Evolutionary conservation across 2,329 filamentous ascomycete genomes (phyloP), one percentile per base, ranked within the genome.

Genomic region (Beauveria sp.): DNA sequence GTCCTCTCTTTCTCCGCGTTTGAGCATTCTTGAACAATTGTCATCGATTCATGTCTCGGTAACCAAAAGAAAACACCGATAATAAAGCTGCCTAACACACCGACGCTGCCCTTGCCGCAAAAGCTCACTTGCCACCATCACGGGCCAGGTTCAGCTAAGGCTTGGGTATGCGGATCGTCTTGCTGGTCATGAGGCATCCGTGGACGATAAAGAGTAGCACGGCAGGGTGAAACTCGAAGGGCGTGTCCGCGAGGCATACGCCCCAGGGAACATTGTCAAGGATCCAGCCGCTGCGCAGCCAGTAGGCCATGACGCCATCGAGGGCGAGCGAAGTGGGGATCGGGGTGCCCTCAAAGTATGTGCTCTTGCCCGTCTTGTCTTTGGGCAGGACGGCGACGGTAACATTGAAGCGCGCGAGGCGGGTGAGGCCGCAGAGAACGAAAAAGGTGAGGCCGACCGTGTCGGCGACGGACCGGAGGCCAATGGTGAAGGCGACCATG

Each of bases 381-480:
- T 98, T 97, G 65, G 95, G 95, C 14, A 99, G 84, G 67, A 88
- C 86, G 42, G 87, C 83, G 43, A 95, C 93, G 12, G 95, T 98
- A 57, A 99, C 95, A 75, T 99, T 99, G 86, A 99, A 99, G 66
- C 95, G 89, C 51, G 95, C 95, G 12, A 99, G 86, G 55, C 95
- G 88, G 3, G 93, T 96, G 52, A 99, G 86, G 62, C 95, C 95
- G 76, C 91, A 96, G 57, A 99, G 89, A 50, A 98, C 92, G 76
- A 98, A 99, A 76, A 93, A 91, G 62, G 89, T 81, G 51, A 99
- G 79, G 65, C 79, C 81, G 60, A 96, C 69, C 70, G 96, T 93
- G 77, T 99, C 95, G 70, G 91, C 73, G 3, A 86, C 78, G 12
- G 93, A 96, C 71, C 92, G 92, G 65, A 97, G 78, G 68, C 95